These are phyloP conservation scores for Amylostereum areolatum DNA, from an alignment of 1,284 basidiomycete species.

Conservation along the genomic window DNA sequence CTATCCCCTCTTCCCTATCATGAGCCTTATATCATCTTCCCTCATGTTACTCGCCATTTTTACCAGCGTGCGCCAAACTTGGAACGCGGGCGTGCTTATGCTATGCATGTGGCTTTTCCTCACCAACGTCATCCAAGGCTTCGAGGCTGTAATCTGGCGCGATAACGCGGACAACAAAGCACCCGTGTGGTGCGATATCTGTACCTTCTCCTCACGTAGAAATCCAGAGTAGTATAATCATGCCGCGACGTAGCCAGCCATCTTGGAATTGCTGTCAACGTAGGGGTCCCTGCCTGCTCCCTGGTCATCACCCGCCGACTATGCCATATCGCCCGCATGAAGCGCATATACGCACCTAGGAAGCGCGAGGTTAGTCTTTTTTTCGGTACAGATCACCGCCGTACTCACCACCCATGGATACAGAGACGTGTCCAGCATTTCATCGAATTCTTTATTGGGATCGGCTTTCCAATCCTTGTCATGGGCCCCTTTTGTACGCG, in stretches of 20 bases:
- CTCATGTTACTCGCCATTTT: not conserved
- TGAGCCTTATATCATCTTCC: not conserved
- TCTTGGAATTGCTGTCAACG: not conserved
- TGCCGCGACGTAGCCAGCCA: not conserved
- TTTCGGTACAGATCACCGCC: not conserved
- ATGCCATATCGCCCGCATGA: not conserved
- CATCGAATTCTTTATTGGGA: not conserved
- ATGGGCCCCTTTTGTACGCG: not conserved
- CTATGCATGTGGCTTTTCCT: not conserved
- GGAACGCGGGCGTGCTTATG: not conserved
- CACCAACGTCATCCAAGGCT: not conserved
- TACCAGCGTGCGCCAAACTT: not conserved
- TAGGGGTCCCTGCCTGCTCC: not conserved
- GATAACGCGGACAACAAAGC: not conserved
- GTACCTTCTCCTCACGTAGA: not conserved
- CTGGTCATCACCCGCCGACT: not conserved
- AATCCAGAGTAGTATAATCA: not conserved
- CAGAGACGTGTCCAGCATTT: too few species aligned
- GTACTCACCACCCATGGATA: too few species aligned
- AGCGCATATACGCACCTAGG: not conserved
- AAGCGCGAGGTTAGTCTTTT: not conserved
- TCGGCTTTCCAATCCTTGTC: not conserved
- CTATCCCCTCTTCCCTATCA: not conserved
- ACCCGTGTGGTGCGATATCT: not conserved
- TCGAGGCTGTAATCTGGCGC: not conserved